A percentile compares a stretch with the other conserved stretches of the same genome.
These are phyloP conservation scores for Myriangium duriaei DNA, from an alignment of 2,329 filamentous ascomycete genomes.

Conservation along the genomic window DNA sequence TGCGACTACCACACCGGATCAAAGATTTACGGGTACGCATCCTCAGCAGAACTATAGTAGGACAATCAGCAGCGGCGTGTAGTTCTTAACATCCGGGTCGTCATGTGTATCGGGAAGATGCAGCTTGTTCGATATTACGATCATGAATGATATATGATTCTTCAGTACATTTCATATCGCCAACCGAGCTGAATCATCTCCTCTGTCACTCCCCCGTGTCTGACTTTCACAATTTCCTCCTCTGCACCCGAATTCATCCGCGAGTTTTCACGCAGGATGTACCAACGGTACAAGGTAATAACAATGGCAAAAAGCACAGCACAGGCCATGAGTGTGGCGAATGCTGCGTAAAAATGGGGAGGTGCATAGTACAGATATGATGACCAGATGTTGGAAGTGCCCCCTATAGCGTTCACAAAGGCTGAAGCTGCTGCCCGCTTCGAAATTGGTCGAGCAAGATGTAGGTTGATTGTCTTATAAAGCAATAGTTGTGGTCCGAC, in stretches of 20 bases:
- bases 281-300: conserved; percentile 18
- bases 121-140: neutral
- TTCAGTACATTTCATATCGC: conserved; percentile 31
- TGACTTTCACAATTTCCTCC: conserved; percentile 25
- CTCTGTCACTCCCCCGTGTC: conserved; percentile 31
- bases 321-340: conserved; percentile 27
- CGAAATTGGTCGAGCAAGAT: conserved; percentile 35
- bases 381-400: conserved; percentile 39
- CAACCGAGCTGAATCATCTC: conserved; percentile 32
- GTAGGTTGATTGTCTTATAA: conserved; percentile 36
- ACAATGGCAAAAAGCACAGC: conserved; percentile 22
- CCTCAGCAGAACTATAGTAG: conserved; percentile 11
- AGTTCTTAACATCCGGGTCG: neutral
- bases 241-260: conserved; percentile 28
- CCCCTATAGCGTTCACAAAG: conserved; percentile 38
- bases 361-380: conserved; percentile 33
- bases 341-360: conserved; percentile 31
- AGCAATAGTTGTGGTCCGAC: conserved; percentile 18
- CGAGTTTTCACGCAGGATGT: conserved; percentile 28
- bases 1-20: conserved; percentile 10
- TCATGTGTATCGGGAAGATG: neutral
- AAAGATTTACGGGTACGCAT: conserved; percentile 9
- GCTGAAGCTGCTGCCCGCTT: conserved; percentile 38
- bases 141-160: neutral
- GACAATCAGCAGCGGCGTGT: conserved; percentile 14